Percentiles rank a stretch among this genome's conserved stretches.
Conservation (phyloP, 169 alveolate genomes). For the Plasmodium fragile region DNA sequence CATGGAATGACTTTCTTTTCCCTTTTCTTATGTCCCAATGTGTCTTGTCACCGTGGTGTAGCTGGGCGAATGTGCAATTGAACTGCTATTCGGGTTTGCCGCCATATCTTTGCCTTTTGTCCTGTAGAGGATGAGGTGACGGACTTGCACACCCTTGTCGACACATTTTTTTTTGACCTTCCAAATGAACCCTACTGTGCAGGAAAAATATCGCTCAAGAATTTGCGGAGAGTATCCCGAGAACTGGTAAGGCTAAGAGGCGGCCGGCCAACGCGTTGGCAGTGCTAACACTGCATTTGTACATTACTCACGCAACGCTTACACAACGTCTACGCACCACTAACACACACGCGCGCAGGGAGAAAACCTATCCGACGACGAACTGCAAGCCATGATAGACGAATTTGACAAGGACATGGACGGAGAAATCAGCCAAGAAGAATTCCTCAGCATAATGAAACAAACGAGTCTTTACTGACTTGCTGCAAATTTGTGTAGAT, state of each 20-base stretch:
- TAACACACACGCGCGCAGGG: constrained; percentile 83
- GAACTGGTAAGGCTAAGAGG: constrained; percentile 87
- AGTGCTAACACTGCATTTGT: neutral
- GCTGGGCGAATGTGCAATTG: neutral
- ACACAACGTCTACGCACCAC: neutral
- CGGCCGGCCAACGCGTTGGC: neutral
- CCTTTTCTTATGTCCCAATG: neutral
- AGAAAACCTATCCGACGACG: constrained; percentile 97
- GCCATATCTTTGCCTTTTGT: neutral
- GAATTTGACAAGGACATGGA: constrained; percentile 98
- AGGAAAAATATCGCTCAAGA: constrained; percentile 94
- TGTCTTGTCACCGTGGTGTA: neutral
- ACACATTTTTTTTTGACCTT: neutral
- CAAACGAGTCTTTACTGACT: constrained; percentile 93
- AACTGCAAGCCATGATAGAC: constrained; percentile 97
- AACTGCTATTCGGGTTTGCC: neutral
- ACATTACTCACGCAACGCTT: neutral
- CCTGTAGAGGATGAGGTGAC: neutral
- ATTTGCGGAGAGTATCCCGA: constrained; percentile 95
- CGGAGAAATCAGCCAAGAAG: constrained; percentile 96
- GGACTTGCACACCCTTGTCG: neutral
- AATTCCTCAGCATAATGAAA: constrained; percentile 96
- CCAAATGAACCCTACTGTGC: neutral
- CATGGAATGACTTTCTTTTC: neutral
- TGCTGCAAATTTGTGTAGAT: neutral